Evolutionary conservation across 257 asterid genomes (phyloP), one percentile per base, ranked within the genome.

Genomic region (Jaltomata sinuosa): DNA sequence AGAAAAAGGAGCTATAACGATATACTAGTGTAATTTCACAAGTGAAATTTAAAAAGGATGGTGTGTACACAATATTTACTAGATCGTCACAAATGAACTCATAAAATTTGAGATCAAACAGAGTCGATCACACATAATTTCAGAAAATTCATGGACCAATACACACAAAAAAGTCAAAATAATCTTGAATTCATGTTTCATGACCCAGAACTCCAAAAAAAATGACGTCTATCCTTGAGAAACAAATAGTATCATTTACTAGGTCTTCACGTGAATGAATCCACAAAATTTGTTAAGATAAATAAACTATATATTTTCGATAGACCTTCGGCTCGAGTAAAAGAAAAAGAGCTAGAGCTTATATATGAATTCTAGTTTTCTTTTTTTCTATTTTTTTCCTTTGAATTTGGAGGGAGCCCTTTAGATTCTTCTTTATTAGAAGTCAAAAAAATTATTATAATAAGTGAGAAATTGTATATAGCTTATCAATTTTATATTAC

Each of bases 1-100:
- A 11, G 0, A 4, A 59, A 59, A 54, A 0, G n/a, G 12, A 55
- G 2, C 14, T 55, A 10, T 1, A n/a, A n/a, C 0, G n/a, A 55
- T n/a, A 6, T 57, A n/a, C 0, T 0, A n/a, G 10, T n/a, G 7
- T n/a, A n/a, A 10, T 22, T 4, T 3, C 0, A 0, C 1, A 9
- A 57, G 65, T 57, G 2, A n/a, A 57, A n/a, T n/a, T 2, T 57
- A 3, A 9, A 6, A 57, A 57, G 0, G 0, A 57, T n/a, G n/a
- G 8, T 8, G 8, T 40, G 0, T 0, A n/a, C n/a, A 0, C 10
- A 54, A 54, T 54, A 45, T 45, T 32, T 1, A 32, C 36, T 32
- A 32, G 36, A 3, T 32, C 36, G 36, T 32, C 36, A 32, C 36
- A 32, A 32, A 32, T 32, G 3, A 3, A 3, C 36, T 32, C 36